Conservation (phyloP, 78 protist genomes). For the Dictyostelium firmibasis region DNA sequence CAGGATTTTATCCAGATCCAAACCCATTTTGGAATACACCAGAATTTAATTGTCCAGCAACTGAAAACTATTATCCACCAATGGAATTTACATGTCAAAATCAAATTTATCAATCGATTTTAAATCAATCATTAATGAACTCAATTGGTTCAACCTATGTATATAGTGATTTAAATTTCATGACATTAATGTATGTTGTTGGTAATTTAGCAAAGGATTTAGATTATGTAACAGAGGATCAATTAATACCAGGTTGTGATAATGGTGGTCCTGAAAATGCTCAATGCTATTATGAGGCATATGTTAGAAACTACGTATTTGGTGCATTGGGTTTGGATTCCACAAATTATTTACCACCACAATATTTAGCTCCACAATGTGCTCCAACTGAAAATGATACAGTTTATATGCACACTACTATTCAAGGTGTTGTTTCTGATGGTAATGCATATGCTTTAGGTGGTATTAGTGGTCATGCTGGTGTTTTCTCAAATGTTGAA, state of each 20-base stretch:
- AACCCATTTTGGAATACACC: constrained; percentile 80
- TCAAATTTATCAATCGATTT: constrained; percentile 59
- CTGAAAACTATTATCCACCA: constrained; percentile 67
- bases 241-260: constrained; percentile 38
- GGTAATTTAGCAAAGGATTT: constrained; percentile 69
- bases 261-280: constrained; percentile 56
- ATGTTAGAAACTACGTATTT: constrained; percentile 77
- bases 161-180: constrained; percentile 85
- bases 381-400: constrained; percentile 88
- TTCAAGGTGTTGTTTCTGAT: constrained; percentile 89
- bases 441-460: constrained; percentile 92
- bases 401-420: constrained; percentile 70
- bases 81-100: constrained; percentile 78
- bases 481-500: constrained; percentile 80
- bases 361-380: neutral
- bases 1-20: constrained; percentile 89
- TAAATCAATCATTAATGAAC: constrained; percentile 74
- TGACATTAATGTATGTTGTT: constrained; percentile 85
- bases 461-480: constrained; percentile 93
- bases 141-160: constrained; percentile 81
- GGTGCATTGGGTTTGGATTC: neutral
- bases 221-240: constrained; percentile 19
- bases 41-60: constrained; percentile 84
- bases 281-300: constrained; percentile 90
- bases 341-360: constrained; percentile 76